Evolutionary conservation across 108 stramenopile species (phyloP), one percentile per base, ranked within the genome.

Genomic region (Pseudonitzschia multistriata): DNA sequence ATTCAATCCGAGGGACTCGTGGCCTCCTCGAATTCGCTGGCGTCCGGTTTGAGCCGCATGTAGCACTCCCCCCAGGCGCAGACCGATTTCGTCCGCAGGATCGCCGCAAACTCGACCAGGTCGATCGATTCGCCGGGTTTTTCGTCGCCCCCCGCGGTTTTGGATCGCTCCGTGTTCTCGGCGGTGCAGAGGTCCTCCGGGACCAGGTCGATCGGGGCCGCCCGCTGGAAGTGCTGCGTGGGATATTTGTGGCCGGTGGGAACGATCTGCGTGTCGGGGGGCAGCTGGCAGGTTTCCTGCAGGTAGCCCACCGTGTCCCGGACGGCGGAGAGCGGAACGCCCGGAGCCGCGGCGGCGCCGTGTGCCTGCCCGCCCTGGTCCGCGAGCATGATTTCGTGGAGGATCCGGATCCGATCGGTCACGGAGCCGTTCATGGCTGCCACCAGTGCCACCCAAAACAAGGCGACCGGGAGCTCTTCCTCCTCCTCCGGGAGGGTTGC

Each of bases 31-130:
- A 59, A 59, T 59, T 49, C 50, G 15, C 45, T 28, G 1, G 30
- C 35, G n/a, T 35, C 50, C 28, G 34, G 48, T 53, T 77, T 72
- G 47, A 57, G 85, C 66, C 87, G 87, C 29, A 76, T 67, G 72
- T 91, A 91, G 64, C 92, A 94, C 65, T 91, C 88, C 34, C 92
- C 92, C 92, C 92, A 94, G 0, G 88, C 92, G 70, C 92, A 91
- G 2, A 94, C 89, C 3, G 86, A 76, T 53, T 81, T 85, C 57
- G 80, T 85, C 54, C 82, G 78, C 37, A 94, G 66, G 24, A 94
- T 81, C 7, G 76, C 79, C 10, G 62, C 67, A 66, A 86, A 81
- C 6, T 78, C 74, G 2, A 81, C 76, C 14, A 81, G 31, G 73
- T 81, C 81, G 14, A 80, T 68, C 19, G 7, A 6, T 72, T 74